Percentiles rank a stretch among this genome's conserved stretches.
Conservation (phyloP, 2,329 filamentous ascomycete species). For the Claviceps monticola region DNA sequence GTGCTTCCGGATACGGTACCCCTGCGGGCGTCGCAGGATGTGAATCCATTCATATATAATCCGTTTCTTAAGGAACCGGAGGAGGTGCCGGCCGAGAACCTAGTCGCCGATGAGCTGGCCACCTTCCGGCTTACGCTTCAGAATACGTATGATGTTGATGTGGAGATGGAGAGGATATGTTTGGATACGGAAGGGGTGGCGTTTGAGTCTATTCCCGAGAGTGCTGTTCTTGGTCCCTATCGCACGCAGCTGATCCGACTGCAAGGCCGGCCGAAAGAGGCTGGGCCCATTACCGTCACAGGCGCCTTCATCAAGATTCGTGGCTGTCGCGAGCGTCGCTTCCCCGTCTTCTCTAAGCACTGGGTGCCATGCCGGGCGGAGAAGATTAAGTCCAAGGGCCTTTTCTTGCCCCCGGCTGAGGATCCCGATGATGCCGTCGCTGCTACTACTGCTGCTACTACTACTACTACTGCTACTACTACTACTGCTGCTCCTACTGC, state of each 20-base stretch:
- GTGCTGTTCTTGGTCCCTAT: constrained; percentile 63
- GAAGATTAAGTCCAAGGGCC: constrained; percentile 66
- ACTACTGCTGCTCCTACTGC: too few species aligned
- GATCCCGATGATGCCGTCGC: constrained; percentile 17
- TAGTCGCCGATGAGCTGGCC: constrained; percentile 67
- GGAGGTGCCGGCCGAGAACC: constrained; percentile 47
- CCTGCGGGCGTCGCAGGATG: constrained; percentile 41
- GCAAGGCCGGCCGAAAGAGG: constrained; percentile 48
- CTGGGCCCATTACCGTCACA: constrained; percentile 58
- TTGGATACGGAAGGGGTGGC: constrained; percentile 61
- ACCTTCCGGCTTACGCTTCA: constrained; percentile 75
- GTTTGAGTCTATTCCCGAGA: constrained; percentile 53
- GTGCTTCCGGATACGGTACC: constrained; percentile 36
- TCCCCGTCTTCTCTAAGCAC: constrained; percentile 66
- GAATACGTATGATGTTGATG: constrained; percentile 86
- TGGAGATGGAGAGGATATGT: constrained; percentile 72
- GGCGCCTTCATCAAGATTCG: constrained; percentile 70
- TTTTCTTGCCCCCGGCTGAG: constrained; percentile 36
- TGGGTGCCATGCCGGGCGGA: constrained; percentile 58
- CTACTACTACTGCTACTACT: too few species aligned
- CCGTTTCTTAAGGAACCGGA: constrained; percentile 64
- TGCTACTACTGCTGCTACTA: too few species aligned
- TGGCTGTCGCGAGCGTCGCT: constrained; percentile 69
- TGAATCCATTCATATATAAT: constrained; percentile 89
- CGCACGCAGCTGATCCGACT: constrained; percentile 68